Evolutionary conservation across 1,284 basidiomycete genomes (phyloP).

Genomic region (Vanrija sp.): DNA sequence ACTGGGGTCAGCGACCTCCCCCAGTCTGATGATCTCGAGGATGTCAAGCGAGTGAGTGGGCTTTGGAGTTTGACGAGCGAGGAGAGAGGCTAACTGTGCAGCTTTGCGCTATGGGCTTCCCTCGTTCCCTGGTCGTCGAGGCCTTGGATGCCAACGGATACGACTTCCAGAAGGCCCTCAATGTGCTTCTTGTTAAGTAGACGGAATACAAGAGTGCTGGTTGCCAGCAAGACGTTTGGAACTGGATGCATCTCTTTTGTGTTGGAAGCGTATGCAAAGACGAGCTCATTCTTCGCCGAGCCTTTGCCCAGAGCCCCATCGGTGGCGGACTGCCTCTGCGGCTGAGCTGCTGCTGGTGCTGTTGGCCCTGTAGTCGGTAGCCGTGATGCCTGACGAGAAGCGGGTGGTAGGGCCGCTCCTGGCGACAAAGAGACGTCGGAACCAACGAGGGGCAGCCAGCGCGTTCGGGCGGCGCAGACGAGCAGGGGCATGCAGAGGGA

Average conservation of each 20-base stretch:
- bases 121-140: constrained; percentile 40
- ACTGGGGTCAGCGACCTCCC: constrained; percentile 19
- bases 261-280: background rate
- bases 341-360: background rate
- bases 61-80: background rate
- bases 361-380: constrained; percentile 8
- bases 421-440: constrained; percentile 21
- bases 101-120: constrained; percentile 49
- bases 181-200: constrained; percentile 38
- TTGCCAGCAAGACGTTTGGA: background rate
- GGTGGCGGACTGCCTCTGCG: constrained; percentile 23
- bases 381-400: constrained; percentile 1
- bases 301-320: constrained; percentile 43
- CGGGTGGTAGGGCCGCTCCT: constrained; percentile 3
- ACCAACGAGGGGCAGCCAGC: constrained; percentile 30
- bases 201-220: background rate
- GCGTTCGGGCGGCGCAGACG: constrained; percentile 38
- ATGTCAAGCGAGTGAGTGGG: constrained; percentile 46
- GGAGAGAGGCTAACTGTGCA: constrained; percentile 8
- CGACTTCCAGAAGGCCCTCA: constrained; percentile 48
- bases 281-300: constrained; percentile 26
- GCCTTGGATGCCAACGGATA: constrained; percentile 48
- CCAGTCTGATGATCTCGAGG: constrained; percentile 48
- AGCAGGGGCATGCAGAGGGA: constrained; percentile 39
- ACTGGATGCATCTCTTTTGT: background rate